These are phyloP conservation scores for Penicillium paxilli DNA, from an alignment of 495 filamentous ascomycete genomes.

Conservation along the genomic window DNA sequence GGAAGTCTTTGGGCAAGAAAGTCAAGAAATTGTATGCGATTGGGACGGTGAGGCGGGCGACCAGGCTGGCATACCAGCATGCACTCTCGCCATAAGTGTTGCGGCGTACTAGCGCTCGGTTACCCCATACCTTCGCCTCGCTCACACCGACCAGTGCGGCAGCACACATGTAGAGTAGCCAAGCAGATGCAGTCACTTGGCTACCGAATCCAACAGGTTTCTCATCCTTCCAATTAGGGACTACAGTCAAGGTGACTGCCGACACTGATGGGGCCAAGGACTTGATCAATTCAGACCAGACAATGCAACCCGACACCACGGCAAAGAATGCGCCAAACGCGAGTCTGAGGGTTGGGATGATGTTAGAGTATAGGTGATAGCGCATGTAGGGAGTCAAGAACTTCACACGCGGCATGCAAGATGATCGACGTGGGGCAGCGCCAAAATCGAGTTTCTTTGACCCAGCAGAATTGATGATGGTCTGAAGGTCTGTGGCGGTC, in stretches of 20 bases:
- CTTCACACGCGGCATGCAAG: constrained; percentile 51
- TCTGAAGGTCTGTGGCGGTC: constrained; percentile 71
- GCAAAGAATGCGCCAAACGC: constrained; percentile 64
- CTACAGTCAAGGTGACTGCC: constrained; percentile 79
- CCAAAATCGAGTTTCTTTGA: constrained; percentile 80
- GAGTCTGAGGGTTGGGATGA: constrained; percentile 65
- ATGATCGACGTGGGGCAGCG: constrained; percentile 53
- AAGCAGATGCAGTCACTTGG: constrained; percentile 78
- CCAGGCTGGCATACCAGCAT: constrained; percentile 90
- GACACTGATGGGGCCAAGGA: constrained; percentile 72
- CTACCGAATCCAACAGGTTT: constrained; percentile 78
- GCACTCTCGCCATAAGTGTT: constrained; percentile 90
- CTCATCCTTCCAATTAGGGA: constrained; percentile 70
- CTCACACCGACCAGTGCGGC: constrained; percentile 82
- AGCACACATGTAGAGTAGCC: constrained; percentile 92
- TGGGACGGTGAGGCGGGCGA: constrained; percentile 87
- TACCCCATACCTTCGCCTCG: constrained; percentile 93
- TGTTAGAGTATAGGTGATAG: constrained; percentile 69
- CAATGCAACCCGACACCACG: constrained; percentile 73
- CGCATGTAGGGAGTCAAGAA: constrained; percentile 85
- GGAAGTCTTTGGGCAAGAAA: constrained; percentile 69
- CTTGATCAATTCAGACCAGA: constrained; percentile 92
- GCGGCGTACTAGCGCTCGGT: constrained; percentile 82
- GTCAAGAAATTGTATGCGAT: constrained; percentile 95
- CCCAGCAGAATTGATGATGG: constrained; percentile 78